Percentiles rank a stretch among this genome's conserved stretches.
phyloP scores from a whole-genome alignment of 139 green algal species.

The Chlamydomonas sphaeroides region DNA sequence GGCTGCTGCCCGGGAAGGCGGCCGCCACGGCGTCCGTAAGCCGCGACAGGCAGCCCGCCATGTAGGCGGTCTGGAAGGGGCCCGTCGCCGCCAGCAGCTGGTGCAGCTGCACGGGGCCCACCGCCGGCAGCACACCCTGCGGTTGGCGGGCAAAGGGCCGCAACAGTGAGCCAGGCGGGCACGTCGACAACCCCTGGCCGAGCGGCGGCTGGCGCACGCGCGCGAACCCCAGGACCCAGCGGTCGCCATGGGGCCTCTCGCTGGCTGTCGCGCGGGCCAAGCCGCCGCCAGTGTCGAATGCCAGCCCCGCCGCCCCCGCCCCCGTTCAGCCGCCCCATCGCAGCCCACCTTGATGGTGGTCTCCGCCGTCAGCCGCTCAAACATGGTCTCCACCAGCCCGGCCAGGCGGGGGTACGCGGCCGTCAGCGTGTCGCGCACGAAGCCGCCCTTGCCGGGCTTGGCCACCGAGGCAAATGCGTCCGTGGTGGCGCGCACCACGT shows the following conservation, averaged over 20 bases:
- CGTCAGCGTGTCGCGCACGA: constrained; percentile 80
- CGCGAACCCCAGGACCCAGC: too few species aligned
- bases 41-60: constrained; percentile 67
- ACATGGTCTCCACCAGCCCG: constrained; percentile 73
- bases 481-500: constrained; percentile 48
- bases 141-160: too few species aligned
- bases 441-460: constrained; percentile 62
- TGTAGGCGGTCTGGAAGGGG: constrained; percentile 82
- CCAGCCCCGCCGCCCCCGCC: too few species aligned
- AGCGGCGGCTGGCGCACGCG: too few species aligned
- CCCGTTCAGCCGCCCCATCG: too few species aligned
- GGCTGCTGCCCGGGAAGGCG: constrained; percentile 77
- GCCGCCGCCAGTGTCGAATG: too few species aligned
- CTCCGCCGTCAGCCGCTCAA: constrained; percentile 74
- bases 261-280: too few species aligned
- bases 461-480: constrained; percentile 64
- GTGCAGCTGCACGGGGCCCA: constrained; percentile 59
- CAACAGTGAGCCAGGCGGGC: too few species aligned
- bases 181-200: too few species aligned
- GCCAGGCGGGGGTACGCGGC: constrained; percentile 81
- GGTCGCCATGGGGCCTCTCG: too few species aligned
- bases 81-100: constrained; percentile 66
- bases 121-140: constrained; percentile 63
- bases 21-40: constrained; percentile 78
- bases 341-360: constrained; percentile 67